phyloP scores from a whole-genome alignment of 352 stramenopile species.

The Saprolegnia diclina region DNA sequence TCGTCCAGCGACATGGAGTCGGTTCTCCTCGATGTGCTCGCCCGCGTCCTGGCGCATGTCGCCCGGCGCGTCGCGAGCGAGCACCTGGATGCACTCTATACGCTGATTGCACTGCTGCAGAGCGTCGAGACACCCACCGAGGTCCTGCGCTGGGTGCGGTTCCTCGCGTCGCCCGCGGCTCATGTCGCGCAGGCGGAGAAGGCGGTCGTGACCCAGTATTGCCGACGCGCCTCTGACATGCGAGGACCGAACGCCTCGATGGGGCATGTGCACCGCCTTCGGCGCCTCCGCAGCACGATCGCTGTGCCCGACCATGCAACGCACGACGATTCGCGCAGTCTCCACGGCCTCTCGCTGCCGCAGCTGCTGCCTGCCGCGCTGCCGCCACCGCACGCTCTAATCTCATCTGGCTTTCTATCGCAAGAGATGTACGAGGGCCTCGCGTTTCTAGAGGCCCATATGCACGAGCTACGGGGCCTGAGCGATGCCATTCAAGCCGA shows the following conservation, averaged over 20 bases:
- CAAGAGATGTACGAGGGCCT: constrained; percentile 12
- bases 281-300: constrained; percentile 3
- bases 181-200: not conserved
- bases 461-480: not conserved
- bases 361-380: not conserved
- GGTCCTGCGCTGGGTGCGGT: not conserved
- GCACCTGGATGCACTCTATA: not conserved
- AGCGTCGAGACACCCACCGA: not conserved
- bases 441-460: not conserved
- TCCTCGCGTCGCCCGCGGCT: not conserved
- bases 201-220: not conserved
- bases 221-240: not conserved
- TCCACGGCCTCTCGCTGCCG: not conserved
- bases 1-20: not conserved
- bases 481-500: not conserved
- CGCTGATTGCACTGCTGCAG: not conserved
- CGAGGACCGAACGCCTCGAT: not conserved
- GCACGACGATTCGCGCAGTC: not conserved
- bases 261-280: constrained; percentile 13
- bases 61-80: not conserved
- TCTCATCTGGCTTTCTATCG: constrained; percentile 1
- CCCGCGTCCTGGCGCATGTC: not conserved
- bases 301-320: not conserved
- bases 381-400: not conserved
- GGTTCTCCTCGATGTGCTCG: not conserved